A percentile compares a stretch with the other conserved stretches of the same genome.
These are phyloP conservation scores for Cladosporium cucumerinum DNA, from an alignment of 2,329 filamentous ascomycete genomes.

Conservation along the genomic window DNA sequence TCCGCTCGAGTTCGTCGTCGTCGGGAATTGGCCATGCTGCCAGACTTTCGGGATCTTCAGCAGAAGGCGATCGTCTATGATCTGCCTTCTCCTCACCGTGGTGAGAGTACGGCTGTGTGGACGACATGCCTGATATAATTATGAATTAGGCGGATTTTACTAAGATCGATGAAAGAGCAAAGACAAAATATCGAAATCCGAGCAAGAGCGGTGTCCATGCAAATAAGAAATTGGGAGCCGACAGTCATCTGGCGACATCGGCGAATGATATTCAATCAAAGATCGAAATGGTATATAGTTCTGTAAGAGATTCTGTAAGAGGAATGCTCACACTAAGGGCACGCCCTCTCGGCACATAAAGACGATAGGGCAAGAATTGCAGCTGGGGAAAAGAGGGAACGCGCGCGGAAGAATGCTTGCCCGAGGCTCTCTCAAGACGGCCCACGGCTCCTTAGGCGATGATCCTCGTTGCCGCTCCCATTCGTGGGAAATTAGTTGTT, in stretches of 20 bases:
- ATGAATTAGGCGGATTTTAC: background rate
- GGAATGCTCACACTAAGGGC: background rate
- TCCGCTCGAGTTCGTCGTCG: constrained; percentile 13
- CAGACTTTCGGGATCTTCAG: constrained; percentile 6
- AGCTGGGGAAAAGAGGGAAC: constrained; percentile 4
- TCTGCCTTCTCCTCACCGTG: constrained; percentile 1
- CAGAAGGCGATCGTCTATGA: background rate
- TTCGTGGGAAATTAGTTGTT: background rate
- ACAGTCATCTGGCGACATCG: background rate
- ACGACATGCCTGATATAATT: background rate
- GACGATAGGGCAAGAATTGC: background rate
- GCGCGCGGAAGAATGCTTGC: background rate
- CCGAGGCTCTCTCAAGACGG: background rate
- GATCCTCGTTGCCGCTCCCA: background rate
- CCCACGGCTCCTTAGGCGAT: background rate
- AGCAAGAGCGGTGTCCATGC: background rate
- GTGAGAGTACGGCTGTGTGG: background rate
- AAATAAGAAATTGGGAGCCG: background rate
- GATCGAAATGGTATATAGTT: constrained; percentile 1
- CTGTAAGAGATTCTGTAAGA: constrained; percentile 13
- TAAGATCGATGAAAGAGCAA: background rate
- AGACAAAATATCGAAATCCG: background rate
- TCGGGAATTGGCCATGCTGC: constrained; percentile 16
- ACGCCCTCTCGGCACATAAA: background rate
- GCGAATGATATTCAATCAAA: background rate